Evolutionary conservation across 2,329 filamentous ascomycete genomes (phyloP), one percentile per base, ranked within the genome.

Genomic region (Ophiostoma sp.): DNA sequence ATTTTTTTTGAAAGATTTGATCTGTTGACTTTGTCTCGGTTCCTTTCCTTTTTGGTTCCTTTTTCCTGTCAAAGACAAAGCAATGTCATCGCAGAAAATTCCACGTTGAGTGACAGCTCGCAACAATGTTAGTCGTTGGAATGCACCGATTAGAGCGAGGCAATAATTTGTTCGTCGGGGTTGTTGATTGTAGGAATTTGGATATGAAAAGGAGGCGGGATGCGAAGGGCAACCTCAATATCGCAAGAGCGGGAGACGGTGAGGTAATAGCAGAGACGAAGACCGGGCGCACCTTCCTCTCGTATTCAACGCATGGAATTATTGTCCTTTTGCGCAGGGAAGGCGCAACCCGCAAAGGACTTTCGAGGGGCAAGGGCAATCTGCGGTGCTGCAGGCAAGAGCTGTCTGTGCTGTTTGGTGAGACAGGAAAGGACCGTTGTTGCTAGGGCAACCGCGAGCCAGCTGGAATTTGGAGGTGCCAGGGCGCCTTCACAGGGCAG

Each of bases 401-500:
- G 31, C 55, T 63, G 52, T 45, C 33, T 45, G 59, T 57, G 69
- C 50, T 69, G 52, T 71, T 70, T 66, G 45, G 33, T 59, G 72
- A 71, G 69, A 68, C 59, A 68, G 15, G 55, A 1, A 7, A 31
- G 17, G 17, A 45, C 1, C 31, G 61, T 6, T 69, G 72, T 73
- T 73, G 69, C 69, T 69, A 73, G 28, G 36, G 72, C 69, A 73
- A 73, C 72, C 19, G 22, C 3, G 17, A 9, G 1, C 19, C 61
- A 7, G 22, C 48, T 52, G 52, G 64, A 69, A 69, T 69, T 50
- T 52, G 25, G 55, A 6, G 28, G 48, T 48, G 42, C 42, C 42
- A 48, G 42, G 25, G 17, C 66, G 19, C 28, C 9, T 36, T 6
- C 63, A 50, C 45, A 59, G 22, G 66, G 72, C 68, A 73, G 45